Evolutionary conservation across 768 basidiomycete genomes (phyloP), one percentile per base, ranked within the genome.

Genomic region (Cubamyces sp.): DNA sequence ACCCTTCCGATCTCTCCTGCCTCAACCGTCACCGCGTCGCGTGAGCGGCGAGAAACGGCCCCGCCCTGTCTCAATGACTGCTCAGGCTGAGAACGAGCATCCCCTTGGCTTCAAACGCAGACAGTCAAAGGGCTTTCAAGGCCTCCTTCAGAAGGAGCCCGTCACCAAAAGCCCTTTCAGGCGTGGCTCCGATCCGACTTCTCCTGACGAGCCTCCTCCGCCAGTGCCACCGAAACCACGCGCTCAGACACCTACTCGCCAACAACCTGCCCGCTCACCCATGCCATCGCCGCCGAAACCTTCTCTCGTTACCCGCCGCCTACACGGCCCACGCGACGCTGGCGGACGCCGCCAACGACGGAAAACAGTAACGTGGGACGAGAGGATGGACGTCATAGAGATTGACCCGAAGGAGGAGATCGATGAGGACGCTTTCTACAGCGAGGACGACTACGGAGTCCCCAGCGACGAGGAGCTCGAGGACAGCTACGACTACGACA

Each of bases 131-230:
- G 84, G 80, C 5, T 88, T 88, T 64, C 88, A 91, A 69, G 85
- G 83, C 23, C 84, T 94, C 53, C 79, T 87, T 1, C 81, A 90
- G 74, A 87, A 82, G 68, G 90, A 92, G 70, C 87, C 87, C 8
- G 92, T 94, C 26, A 85, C 86, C 26, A 92, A 88, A 78, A 92
- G 91, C 68, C 92, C 92, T 21, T 94, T 94, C 78, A 48, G 58
- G 12, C 62, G 59, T 12, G 28, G 70, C 62, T 74, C 75, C 61
- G 74, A 76, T 43, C 41, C 51, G 0, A 66, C 69, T 7, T 65
- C 70, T 37, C 73, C 74, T 7, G 49, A 62, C 40, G 61, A 66
- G 16, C 49, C 52, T 15, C 74, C 68, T 16, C 70, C 73, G 34
- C 66, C 64, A 28, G 69, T 71, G 59, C 69, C 67, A 54, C 66